Base-by-base conservation (phyloP, 345 rosid species). In the Citrus maxima region DNA sequence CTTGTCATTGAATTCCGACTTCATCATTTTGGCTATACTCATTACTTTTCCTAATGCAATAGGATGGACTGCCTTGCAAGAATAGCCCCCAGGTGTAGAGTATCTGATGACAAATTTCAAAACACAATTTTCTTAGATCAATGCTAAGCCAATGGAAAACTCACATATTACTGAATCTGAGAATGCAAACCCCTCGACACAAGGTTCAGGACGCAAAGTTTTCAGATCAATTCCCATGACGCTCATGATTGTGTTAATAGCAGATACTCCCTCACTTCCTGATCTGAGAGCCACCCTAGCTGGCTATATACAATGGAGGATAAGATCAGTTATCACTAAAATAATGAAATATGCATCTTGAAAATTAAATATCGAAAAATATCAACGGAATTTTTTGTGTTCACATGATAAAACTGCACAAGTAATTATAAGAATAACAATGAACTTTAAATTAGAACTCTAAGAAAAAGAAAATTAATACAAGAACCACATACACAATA, bases 41-140 rank as follows among this genome's bases (percentile, higher is more conserved):
- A 96, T 94, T 51, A 96, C 98, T 80, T 94, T 94, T 0, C 83
- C 98, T 4, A 94, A 95, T 25, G 97, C 99, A 70, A 96, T 94
- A 14, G 99, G 99, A 76, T 95, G 97, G 77, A 94, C 99, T 19
- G 97, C 99, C 84, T 93, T 96, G 46, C 82, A 88, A 79, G 99
- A 96, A 80, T 96, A 96, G 72, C 99, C 98, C 49, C 99, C 99
- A 21, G 99, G 98, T 79, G 98, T 96, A 25, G 99, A 94, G 82
- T 96, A 94, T 74, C 98, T 96, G 82, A 24, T 72, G 84, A 56
- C 83, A 79, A 61, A 73, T 81, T 73, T 30, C 70, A 76, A 58
- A 22, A 22, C 67, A 27, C 70, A 67, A 32, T 38, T 77, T 51
- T 21, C 56, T 22, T 32, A 25, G 34, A 73, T 73, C 10, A 42